Evolutionary conservation across 2,329 filamentous ascomycete species (phyloP), one percentile per base, ranked within the genome.

Genomic region (Lachnellula occidentalis): DNA sequence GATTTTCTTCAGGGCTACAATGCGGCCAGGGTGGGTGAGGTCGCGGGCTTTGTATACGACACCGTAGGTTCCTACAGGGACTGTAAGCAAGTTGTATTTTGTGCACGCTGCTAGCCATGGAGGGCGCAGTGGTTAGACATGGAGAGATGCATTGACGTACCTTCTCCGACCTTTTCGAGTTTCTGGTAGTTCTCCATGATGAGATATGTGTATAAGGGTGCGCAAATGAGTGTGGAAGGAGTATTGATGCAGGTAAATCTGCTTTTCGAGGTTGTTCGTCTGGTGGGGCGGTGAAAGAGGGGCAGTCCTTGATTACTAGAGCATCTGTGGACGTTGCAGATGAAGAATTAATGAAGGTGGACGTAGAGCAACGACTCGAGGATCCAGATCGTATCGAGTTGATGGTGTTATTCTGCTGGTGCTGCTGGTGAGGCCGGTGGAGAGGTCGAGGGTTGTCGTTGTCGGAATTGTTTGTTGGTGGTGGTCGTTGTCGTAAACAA

Each of bases 181-280:
- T 95, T 95, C 75, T 95, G 89, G 73, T 96, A 96, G 75, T 95
- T 95, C 74, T 96, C 90, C 91, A 96, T 95, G 63, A 58, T 71
- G 50, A 56, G 50, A 27, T 45, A 60, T 64, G 51, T 56, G n/a
- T 51, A 37, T 53, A 27, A 58, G 34, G 54, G 45, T 50, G 42
- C 19, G 48, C 51, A 60, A 67, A 65, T 34, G 66, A 67, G 61
- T 58, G 65, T 65, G 56, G 56, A 58, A 31, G 55, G 58, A 57
- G 43, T 63, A 63, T 57, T 51, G 54, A 64, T 59, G 58, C 58
- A 60, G 51, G 59, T 64, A 66, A 61, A 58, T 64, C 60, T 65
- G 58, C 54, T 63, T 60, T 53, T 57, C 48, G 49, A 53, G 37
- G 47, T 53, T 58, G 41, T 15, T 15, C 36, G 37, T 39, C 48